Percentiles rank a stretch among this genome's conserved stretches.
Evolutionary conservation across 1,284 basidiomycete genomes (phyloP).

Genomic region (Phellopilus nigrolimitatus): DNA sequence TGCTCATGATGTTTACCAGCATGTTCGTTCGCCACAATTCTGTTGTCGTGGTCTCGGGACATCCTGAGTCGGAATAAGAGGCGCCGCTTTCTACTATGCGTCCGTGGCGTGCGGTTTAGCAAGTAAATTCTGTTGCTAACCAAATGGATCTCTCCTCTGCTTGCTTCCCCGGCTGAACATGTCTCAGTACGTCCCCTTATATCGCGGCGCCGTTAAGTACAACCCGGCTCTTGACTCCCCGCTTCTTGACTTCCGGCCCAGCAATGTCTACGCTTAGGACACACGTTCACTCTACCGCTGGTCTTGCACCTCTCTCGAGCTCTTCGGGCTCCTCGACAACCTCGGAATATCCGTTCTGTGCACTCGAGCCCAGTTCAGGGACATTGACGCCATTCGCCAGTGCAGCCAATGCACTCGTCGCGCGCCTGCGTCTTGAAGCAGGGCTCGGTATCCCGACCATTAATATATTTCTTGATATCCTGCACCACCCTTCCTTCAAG

Average conservation of each 20-base stretch:
- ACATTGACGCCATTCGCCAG: constrained; percentile 11
- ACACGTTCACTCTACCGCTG: background rate
- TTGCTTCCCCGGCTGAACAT: background rate
- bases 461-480: constrained; percentile 16
- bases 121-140: too few relatives aligned
- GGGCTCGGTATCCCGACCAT: constrained; percentile 15
- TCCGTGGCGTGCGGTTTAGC: background rate
- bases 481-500: constrained; percentile 14
- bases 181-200: background rate
- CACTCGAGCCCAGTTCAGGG: constrained; percentile 8
- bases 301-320: background rate
- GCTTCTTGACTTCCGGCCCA: background rate
- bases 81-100: too few relatives aligned
- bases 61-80: too few relatives aligned
- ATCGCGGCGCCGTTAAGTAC: too few relatives aligned
- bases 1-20: too few relatives aligned
- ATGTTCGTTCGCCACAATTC: too few relatives aligned
- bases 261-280: background rate
- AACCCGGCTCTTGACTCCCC: too few relatives aligned
- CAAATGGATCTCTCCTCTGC: background rate
- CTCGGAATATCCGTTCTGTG: background rate
- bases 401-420: constrained; percentile 14
- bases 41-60: background rate
- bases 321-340: background rate
- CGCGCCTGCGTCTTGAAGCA: constrained; percentile 13